These are phyloP conservation scores for Polytrichum commune DNA, from an alignment of 225 moss, liverwort and hornwort genomes.

Conservation along the genomic window DNA sequence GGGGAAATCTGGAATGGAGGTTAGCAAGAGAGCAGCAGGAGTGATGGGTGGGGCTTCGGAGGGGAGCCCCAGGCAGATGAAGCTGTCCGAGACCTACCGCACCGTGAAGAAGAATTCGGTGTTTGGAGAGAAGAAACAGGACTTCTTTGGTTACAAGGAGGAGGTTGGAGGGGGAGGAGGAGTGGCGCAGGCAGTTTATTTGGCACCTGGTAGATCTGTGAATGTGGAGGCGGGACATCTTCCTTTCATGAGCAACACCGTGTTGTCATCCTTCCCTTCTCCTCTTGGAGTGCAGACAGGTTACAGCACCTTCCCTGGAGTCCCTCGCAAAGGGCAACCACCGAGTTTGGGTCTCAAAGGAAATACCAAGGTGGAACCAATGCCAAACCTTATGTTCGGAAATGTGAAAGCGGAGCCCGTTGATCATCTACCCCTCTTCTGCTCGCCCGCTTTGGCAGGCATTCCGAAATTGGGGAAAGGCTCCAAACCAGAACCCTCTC, in stretches of 20 bases:
- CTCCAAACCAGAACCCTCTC: too few relatives aligned
- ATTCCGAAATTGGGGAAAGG: neutral
- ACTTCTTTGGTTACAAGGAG: too few relatives aligned
- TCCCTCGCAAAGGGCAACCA: neutral
- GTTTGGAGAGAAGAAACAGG: too few relatives aligned
- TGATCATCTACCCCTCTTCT: slow-evolving; percentile 8
- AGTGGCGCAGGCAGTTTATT: too few relatives aligned
- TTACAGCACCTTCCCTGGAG: neutral
- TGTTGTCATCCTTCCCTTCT: neutral
- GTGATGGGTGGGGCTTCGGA: neutral
- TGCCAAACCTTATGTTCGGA: neutral
- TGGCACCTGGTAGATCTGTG: too few relatives aligned
- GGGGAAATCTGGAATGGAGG: slow-evolving; percentile 14
- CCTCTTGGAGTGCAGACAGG: slow-evolving; percentile 6
- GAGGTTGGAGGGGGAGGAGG: too few relatives aligned
- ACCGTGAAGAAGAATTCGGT: slow-evolving; percentile 2
- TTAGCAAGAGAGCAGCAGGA: neutral
- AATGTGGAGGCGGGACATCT: neutral
- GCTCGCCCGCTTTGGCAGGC: neutral
- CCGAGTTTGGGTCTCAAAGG: neutral
- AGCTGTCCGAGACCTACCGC: slow-evolving; percentile 10
- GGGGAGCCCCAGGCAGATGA: slow-evolving; percentile 13
- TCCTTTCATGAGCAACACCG: slow-evolving; percentile 6
- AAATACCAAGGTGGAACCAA: neutral
- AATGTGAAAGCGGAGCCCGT: slow-evolving; percentile 24